Percentiles rank a stretch among this genome's conserved stretches.
These are phyloP conservation scores for Phytopythium oedochilum DNA, from an alignment of 352 stramenopile genomes.

Conservation along the genomic window DNA sequence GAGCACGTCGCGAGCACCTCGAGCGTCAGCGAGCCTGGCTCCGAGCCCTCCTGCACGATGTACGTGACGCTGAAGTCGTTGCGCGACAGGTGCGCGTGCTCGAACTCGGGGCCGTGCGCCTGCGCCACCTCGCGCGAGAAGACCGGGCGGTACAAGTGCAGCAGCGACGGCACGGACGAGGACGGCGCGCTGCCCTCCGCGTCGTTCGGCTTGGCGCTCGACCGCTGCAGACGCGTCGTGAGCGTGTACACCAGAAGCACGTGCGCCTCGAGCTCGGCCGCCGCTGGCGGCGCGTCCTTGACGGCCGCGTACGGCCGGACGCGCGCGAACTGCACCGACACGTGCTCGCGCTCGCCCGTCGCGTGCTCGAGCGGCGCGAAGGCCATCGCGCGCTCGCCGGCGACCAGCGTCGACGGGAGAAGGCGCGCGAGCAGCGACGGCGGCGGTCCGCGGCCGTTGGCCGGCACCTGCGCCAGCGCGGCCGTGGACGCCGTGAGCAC, in stretches of 20 bases:
- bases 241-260: constrained; percentile 64
- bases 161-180: constrained; percentile 46
- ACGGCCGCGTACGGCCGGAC: constrained; percentile 25
- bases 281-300: constrained; percentile 1
- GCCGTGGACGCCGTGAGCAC: constrained; percentile 39
- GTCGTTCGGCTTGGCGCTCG: constrained; percentile 35
- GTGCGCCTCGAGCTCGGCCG: constrained; percentile 35
- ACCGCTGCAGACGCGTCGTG: constrained; percentile 49
- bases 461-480: constrained; percentile 11
- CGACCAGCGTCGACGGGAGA: constrained; percentile 36
- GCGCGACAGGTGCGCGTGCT: constrained; percentile 22
- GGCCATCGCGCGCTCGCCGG: constrained; percentile 29
- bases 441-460: background rate
- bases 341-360: constrained; percentile 64
- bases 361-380: constrained; percentile 47
- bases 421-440: constrained; percentile 36
- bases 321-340: constrained; percentile 46
- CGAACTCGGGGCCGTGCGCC: constrained; percentile 32
- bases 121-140: constrained; percentile 23
- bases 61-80: constrained; percentile 66
- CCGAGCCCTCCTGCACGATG: constrained; percentile 48
- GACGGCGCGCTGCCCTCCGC: constrained; percentile 8
- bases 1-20: constrained; percentile 58
- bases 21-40: constrained; percentile 33
- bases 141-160: constrained; percentile 59